Conservation (phyloP, 257 asterid species). For the Galeopsis tetrahit region DNA sequence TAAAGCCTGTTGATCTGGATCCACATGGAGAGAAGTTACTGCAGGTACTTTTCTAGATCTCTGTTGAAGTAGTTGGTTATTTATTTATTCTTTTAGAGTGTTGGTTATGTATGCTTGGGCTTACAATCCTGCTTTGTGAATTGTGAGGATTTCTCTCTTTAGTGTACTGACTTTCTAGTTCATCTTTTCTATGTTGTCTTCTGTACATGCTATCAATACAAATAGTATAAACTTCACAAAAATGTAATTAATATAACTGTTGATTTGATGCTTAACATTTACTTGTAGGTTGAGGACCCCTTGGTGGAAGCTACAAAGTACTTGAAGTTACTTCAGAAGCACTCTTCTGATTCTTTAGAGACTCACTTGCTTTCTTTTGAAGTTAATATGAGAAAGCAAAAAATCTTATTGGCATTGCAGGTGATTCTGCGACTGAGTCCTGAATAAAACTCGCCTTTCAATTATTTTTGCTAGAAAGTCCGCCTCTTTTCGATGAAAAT, state of each 20-base stretch:
- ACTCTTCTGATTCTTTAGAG: slow-evolving; percentile 79
- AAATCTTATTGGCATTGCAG: slow-evolving; percentile 83
- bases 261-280: slow-evolving; percentile 22
- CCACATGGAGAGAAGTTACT: slow-evolving; percentile 89
- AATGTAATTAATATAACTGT: slow-evolving; percentile 1
- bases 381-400: slow-evolving; percentile 89
- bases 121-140: slow-evolving; percentile 20
- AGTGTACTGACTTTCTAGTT: slow-evolving; percentile 11
- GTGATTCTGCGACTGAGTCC: slow-evolving; percentile 39
- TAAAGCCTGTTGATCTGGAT: slow-evolving; percentile 87
- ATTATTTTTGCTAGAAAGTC: slow-evolving; percentile 12
- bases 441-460: slow-evolving; percentile 1
- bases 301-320: slow-evolving; percentile 88
- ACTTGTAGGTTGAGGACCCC: slow-evolving; percentile 89
- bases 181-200: not conserved
- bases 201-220: not conserved
- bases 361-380: slow-evolving; percentile 90
- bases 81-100: not conserved
- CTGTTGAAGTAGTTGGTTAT: slow-evolving; percentile 22
- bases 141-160: slow-evolving; percentile 19
- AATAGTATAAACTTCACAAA: slow-evolving; percentile 3
- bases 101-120: slow-evolving; percentile 12
- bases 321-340: slow-evolving; percentile 92
- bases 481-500: slow-evolving; percentile 15
- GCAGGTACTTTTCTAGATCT: slow-evolving; percentile 56